Percentiles rank a stretch among this genome's conserved stretches.
Evolutionary conservation across 2,329 filamentous ascomycete genomes (phyloP).

Genomic region (Alternaria infectoria): DNA sequence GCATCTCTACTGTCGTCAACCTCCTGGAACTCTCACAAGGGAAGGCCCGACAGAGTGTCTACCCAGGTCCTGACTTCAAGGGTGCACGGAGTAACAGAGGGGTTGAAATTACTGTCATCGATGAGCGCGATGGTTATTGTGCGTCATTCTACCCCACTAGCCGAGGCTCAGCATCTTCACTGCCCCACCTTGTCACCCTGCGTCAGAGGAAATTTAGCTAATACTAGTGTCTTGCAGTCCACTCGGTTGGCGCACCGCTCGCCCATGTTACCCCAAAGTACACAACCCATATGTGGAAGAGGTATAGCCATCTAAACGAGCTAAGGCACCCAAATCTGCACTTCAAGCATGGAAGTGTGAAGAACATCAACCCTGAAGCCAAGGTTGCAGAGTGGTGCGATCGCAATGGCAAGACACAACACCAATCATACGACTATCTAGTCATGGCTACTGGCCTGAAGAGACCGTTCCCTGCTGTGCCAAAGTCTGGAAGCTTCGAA

Average conservation of each 20-base stretch:
- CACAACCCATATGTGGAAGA: constrained; percentile 72
- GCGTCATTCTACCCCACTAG: constrained; percentile 44
- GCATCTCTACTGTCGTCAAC: constrained; percentile 70
- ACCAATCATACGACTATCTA: constrained; percentile 72
- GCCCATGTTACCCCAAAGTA: constrained; percentile 70
- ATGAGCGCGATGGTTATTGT: constrained; percentile 87
- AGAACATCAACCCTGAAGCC: constrained; percentile 62
- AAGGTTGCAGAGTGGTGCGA: constrained; percentile 66
- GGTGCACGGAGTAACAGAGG: constrained; percentile 55
- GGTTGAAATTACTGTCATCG: constrained; percentile 74
- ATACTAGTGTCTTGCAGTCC: constrained; percentile 58
- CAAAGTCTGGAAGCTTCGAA: constrained; percentile 67
- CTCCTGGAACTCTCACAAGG: constrained; percentile 70
- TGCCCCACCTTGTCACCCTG: constrained; percentile 11
- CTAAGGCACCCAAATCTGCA: constrained; percentile 68
- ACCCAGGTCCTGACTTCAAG: constrained; percentile 46
- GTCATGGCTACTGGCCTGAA: constrained; percentile 73
- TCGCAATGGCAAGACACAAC: constrained; percentile 55
- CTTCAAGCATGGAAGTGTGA: constrained; percentile 70
- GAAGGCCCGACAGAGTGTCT: constrained; percentile 55
- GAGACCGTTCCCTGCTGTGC: constrained; percentile 74
- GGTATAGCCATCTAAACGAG: constrained; percentile 70
- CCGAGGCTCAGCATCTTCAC: constrained; percentile 19
- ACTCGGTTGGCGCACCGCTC: constrained; percentile 77
- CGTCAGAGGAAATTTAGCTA: constrained; percentile 20